Conservation (phyloP, 2,329 filamentous ascomycete species). For the Paracorniculantispora psalliotae region DNA sequence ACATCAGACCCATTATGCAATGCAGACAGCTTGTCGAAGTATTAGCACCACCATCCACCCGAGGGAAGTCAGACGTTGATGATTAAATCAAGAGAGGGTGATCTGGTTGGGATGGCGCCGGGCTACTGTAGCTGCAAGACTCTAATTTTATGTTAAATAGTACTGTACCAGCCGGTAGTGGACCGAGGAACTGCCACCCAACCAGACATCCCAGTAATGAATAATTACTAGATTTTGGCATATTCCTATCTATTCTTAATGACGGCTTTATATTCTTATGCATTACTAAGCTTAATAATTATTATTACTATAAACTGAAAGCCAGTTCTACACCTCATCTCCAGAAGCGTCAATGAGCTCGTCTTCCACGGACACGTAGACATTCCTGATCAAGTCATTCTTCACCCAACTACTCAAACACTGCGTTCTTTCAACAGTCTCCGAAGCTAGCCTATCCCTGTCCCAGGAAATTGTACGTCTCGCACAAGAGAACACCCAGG, state of each 20-base stretch:
- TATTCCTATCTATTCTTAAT: not conserved
- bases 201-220: slow-evolving; percentile 5
- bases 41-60: no score
- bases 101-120: no score
- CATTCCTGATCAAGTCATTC: not conserved
- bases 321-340: not conserved
- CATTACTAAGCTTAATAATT: not conserved
- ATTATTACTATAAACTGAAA: not conserved
- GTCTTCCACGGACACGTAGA: not conserved
- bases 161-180: no score
- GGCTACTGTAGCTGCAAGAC: no score
- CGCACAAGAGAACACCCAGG: not conserved
- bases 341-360: not conserved
- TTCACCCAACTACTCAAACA: not conserved
- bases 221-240: not conserved
- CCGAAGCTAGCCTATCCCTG: not conserved
- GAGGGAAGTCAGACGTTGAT: no score
- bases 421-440: not conserved
- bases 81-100: no score
- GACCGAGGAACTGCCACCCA: no score
- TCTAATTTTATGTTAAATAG: no score
- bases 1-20: no score
- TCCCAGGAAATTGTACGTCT: not conserved
- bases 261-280: not conserved
- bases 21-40: no score